These are phyloP conservation scores for Microdochium paspali DNA, from an alignment of 2,329 filamentous ascomycete species.

Conservation along the genomic window DNA sequence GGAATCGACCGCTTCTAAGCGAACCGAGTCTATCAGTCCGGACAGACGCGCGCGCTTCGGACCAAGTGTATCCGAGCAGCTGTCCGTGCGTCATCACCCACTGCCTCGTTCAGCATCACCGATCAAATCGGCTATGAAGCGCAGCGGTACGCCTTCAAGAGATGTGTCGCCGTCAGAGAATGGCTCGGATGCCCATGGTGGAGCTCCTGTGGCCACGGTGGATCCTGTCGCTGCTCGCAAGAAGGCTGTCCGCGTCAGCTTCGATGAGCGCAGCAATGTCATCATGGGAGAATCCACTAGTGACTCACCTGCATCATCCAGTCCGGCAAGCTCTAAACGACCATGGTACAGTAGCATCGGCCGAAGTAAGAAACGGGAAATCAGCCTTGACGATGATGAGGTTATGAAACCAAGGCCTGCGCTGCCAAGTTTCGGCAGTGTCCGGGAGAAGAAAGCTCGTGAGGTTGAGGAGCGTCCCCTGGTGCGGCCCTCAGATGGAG, in stretches of 20 bases:
- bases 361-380: conserved; percentile 40
- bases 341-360: conserved; percentile 43
- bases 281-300: conserved; percentile 39
- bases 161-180: conserved; percentile 41
- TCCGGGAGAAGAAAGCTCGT: conserved; percentile 51
- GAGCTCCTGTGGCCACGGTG: conserved; percentile 13
- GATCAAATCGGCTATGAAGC: conserved; percentile 68
- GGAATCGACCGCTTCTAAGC: conserved; percentile 9
- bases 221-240: conserved; percentile 37
- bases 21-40: conserved; percentile 50
- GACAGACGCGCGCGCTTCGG: conserved; percentile 60
- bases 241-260: conserved; percentile 68
- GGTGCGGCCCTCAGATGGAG: conserved; percentile 40
- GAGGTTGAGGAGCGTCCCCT: conserved; percentile 47
- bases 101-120: conserved; percentile 64
- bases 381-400: conserved; percentile 48
- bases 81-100: conserved; percentile 56
- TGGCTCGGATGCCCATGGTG: conserved; percentile 32
- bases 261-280: conserved; percentile 56
- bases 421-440: conserved; percentile 66
- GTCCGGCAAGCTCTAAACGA: conserved; percentile 27
- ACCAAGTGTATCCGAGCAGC: conserved; percentile 36
- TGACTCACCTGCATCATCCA: conserved; percentile 27
- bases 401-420: conserved; percentile 67
- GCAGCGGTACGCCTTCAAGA: conserved; percentile 41